Base-by-base conservation (phyloP, 179 eudicot species). In the Amaranthus tricolor region DNA sequence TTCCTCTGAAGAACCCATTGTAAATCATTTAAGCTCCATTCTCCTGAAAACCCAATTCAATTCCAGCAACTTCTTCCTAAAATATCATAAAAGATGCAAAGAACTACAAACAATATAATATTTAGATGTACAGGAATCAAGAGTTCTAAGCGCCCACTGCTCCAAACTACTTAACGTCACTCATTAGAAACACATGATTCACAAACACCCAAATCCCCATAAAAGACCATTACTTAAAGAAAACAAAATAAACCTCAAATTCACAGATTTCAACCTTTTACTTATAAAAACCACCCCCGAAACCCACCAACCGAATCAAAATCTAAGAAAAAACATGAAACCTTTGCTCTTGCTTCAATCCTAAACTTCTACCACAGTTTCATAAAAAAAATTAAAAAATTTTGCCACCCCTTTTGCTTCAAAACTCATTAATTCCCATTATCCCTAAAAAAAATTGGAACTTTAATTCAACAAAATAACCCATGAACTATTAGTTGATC, bases 111-210 rank as follows among this genome's bases (percentile, higher is more conserved):
- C 11, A 5, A 4, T n/a, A 3, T 9, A 59, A 59, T 59, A 24
- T 59, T 7, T 10, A 59, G 63, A 7, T 31, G 7, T 62, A 47
- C 49, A 62, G 9, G 7, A 62, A 24, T 11, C 14, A 61, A 19
- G 31, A 5, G 9, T 19, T 61, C 64, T 19, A 62, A 49, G 10
- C 31, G 50, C 51, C 9, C 17, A 5, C 44, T 16, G n/a, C 6
- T 19, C 11, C 12, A 60, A 60, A 60, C 11, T 3, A 9, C 2
- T 0, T 40, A 20, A 62, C 2, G 31, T 62, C 10, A 40, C 65
- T 62, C 65, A 62, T 31, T 24, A 21, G 52, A 1, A 43, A 71
- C 63, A 57, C 62, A 78, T 51, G 62, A 66, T 45, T 31, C 62
- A 78, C 44, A 54, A 66, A 52, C 47, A 9, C 24, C 54, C 47